Percentiles rank a stretch among this genome's conserved stretches.
phyloP scores from a whole-genome alignment of 2,329 filamentous ascomycete species.

The Fusarium decemcellulare region DNA sequence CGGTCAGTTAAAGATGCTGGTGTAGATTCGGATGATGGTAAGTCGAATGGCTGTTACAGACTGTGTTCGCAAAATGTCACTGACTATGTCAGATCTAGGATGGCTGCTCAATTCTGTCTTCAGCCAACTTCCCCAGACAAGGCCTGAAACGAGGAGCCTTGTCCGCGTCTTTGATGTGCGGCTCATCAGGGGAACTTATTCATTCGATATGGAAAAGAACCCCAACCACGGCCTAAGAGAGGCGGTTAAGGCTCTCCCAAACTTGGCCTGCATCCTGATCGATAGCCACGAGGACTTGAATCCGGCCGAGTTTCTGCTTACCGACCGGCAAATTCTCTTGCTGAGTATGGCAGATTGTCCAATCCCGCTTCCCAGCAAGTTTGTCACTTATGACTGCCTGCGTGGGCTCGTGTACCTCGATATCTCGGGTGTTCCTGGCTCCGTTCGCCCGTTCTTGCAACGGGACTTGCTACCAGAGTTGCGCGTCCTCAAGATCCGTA shows the following conservation, averaged over 20 bases:
- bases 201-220: constrained; percentile 55
- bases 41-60: constrained; percentile 38
- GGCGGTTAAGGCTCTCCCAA: constrained; percentile 58
- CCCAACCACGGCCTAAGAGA: constrained; percentile 56
- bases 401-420: constrained; percentile 66
- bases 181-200: constrained; percentile 55
- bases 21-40: constrained; percentile 62
- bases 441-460: constrained; percentile 55
- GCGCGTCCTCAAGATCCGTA: constrained; percentile 65
- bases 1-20: constrained; percentile 55
- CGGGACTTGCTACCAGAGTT: constrained; percentile 59
- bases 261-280: constrained; percentile 62
- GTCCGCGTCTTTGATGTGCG: constrained; percentile 65
- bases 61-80: not conserved
- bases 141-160: constrained; percentile 57
- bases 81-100: constrained; percentile 56
- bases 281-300: constrained; percentile 63
- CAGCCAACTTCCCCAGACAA: constrained; percentile 52
- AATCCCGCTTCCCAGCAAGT: constrained; percentile 55
- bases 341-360: constrained; percentile 62
- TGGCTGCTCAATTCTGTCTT: constrained; percentile 66
- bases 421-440: constrained; percentile 64
- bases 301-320: constrained; percentile 52
- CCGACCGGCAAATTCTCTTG: constrained; percentile 44
- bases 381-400: constrained; percentile 56